A percentile compares a stretch with the other conserved stretches of the same genome.
These are phyloP conservation scores for Trichoderma guizhouense DNA, from an alignment of 2,329 filamentous ascomycete species.

Conservation along the genomic window DNA sequence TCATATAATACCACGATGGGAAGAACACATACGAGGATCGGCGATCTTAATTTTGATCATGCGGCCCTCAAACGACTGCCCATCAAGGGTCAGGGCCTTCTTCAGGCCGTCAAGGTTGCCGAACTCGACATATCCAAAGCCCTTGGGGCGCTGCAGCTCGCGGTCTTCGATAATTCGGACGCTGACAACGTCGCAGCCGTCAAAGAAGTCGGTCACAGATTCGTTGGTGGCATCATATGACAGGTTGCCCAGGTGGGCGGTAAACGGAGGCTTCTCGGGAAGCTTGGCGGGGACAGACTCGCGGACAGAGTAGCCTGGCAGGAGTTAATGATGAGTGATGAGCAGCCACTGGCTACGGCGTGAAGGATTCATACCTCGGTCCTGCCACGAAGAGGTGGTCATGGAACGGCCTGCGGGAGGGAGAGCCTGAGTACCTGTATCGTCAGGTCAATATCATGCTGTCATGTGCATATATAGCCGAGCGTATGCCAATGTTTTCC, in stretches of 20 bases:
- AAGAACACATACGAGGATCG: slow-evolving; percentile 76
- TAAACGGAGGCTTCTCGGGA: slow-evolving; percentile 89
- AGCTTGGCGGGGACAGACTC: slow-evolving; percentile 71
- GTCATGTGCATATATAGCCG: background rate
- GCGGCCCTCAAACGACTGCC: slow-evolving; percentile 79
- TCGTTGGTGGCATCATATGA: slow-evolving; percentile 88
- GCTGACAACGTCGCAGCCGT: slow-evolving; percentile 78
- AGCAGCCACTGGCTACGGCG: background rate
- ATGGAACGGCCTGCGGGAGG: slow-evolving; percentile 40
- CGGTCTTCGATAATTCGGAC: slow-evolving; percentile 97
- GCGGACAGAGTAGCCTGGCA: slow-evolving; percentile 56
- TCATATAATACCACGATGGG: background rate
- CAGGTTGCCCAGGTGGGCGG: slow-evolving; percentile 92
- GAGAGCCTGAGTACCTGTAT: slow-evolving; percentile 54
- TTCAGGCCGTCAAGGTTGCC: slow-evolving; percentile 82
- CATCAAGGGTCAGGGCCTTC: slow-evolving; percentile 81
- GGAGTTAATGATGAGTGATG: slow-evolving; percentile 22
- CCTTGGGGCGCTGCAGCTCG: slow-evolving; percentile 89
- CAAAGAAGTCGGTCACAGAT: slow-evolving; percentile 82
- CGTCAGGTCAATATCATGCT: slow-evolving; percentile 22
- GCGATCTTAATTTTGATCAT: slow-evolving; percentile 92
- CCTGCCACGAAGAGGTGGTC: slow-evolving; percentile 40
- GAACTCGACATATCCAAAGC: slow-evolving; percentile 98
- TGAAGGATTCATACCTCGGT: slow-evolving; percentile 37
- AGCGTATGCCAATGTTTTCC: background rate